These are phyloP conservation scores for Sphenostylis stenocarpa DNA, from an alignment of 306 rosid species.

Conservation along the genomic window DNA sequence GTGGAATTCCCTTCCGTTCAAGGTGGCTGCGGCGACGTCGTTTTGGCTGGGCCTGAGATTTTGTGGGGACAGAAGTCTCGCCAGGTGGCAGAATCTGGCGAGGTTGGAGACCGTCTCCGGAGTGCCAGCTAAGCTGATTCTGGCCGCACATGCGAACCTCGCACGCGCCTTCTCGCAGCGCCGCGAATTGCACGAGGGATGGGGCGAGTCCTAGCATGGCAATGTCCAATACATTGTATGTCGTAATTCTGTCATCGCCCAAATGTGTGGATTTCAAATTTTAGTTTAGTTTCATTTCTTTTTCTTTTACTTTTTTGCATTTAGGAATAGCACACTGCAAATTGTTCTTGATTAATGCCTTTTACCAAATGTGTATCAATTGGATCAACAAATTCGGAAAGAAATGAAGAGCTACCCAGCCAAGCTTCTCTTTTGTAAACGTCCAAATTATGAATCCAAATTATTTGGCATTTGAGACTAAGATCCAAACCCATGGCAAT, in stretches of 20 bases:
- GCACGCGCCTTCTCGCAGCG: slow-evolving; percentile 31
- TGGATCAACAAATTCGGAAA: background rate
- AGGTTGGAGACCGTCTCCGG: slow-evolving; percentile 48
- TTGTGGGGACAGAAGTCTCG: slow-evolving; percentile 22
- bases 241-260: background rate
- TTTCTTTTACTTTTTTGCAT: background rate
- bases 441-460: too few species aligned
- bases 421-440: too few species aligned
- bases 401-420: too few species aligned
- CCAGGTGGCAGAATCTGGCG: slow-evolving; percentile 42
- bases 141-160: slow-evolving; percentile 51
- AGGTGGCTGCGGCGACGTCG: slow-evolving; percentile 64
- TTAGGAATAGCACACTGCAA: background rate
- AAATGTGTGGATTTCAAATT: background rate
- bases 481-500: too few species aligned
- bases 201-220: slow-evolving; percentile 38
- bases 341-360: background rate
- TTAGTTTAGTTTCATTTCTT: background rate
- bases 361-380: background rate
- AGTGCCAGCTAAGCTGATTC: slow-evolving; percentile 57
- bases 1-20: slow-evolving; percentile 39
- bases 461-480: too few species aligned
- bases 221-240: background rate
- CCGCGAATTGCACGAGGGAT: slow-evolving; percentile 50
- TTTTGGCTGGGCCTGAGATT: slow-evolving; percentile 61